Base-by-base conservation (phyloP, 2,329 filamentous ascomycete genomes). In the Periconia macrospinosa region DNA sequence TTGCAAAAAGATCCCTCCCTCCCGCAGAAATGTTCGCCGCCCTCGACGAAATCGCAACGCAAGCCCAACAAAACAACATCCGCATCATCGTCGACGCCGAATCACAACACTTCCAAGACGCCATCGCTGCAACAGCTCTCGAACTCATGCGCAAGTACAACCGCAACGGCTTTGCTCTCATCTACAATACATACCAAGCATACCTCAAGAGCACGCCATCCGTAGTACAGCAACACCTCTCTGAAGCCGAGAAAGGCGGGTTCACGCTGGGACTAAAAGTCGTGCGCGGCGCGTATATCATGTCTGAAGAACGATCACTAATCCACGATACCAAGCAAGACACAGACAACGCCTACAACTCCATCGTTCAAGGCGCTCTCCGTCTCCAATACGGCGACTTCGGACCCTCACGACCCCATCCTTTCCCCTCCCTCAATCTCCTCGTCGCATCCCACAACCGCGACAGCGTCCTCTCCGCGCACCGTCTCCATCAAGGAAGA, bases 371-470 rank as follows among this genome's bases (percentile, higher is more conserved):
- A 83, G 53, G 83, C 81, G 66, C 63, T 10, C 59, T 71, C 8
- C 60, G 61, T n/a, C 66, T 63, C 30, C 62, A 68, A 7, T 60
- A 69, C 3, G 62, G 61, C 14, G 50, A 56, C 8, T 70, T 65
- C 19, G 41, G 48, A 2, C 23, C 23, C 23, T 27, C 33, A 47
- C 53, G 13, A 52, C 33, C 62, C 14, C 60, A 56, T 13, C 66
- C 60, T 0, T 69, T 81, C 55, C 73, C 74, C 0, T 68, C 76
- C 15, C 71, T 83, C 37, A 76, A 81, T 50, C 73, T 96, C 17
- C 85, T 96, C 18, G 79, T 96, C 11, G 92, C 91, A 2, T 88
- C 88, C 2, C 92, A 97, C 76, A 97, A 96, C 67, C 83, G 84
- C 48, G 83, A 83, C 27, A 90, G 88, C 11, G 88, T 96, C 8